Evolutionary conservation across 2,329 filamentous ascomycete genomes (phyloP).

Genomic region (Cladosporium sp.): DNA sequence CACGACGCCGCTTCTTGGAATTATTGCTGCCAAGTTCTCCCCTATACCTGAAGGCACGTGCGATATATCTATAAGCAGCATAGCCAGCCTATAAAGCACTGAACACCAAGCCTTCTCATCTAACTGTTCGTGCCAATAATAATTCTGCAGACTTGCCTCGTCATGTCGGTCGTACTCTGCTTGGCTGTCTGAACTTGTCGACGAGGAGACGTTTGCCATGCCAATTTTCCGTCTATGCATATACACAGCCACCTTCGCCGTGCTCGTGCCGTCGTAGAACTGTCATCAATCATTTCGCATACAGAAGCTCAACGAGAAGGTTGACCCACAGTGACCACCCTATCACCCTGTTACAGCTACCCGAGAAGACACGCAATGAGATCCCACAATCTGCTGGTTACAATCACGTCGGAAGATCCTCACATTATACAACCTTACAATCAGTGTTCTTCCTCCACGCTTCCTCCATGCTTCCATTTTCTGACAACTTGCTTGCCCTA

Average conservation of each 20-base stretch:
- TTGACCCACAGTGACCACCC: background rate
- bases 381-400: background rate
- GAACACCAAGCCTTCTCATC: background rate
- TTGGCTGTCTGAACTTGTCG: background rate
- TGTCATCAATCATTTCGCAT: constrained; percentile 2
- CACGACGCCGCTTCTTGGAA: background rate
- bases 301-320: background rate
- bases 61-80: background rate
- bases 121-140: background rate
- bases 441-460: background rate
- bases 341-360: background rate
- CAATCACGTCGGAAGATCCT: no score
- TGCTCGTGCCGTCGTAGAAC: background rate
- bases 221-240: background rate
- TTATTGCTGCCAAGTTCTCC: background rate
- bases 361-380: background rate
- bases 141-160: background rate
- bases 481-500: no score
- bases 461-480: background rate
- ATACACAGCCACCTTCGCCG: background rate
- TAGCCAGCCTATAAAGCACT: background rate
- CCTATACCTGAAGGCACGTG: background rate
- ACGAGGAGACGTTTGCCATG: background rate
- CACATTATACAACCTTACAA: background rate
- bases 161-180: background rate